These are phyloP conservation scores for Veloboletus limbatus DNA, from an alignment of 1,284 basidiomycete genomes.

Conservation along the genomic window DNA sequence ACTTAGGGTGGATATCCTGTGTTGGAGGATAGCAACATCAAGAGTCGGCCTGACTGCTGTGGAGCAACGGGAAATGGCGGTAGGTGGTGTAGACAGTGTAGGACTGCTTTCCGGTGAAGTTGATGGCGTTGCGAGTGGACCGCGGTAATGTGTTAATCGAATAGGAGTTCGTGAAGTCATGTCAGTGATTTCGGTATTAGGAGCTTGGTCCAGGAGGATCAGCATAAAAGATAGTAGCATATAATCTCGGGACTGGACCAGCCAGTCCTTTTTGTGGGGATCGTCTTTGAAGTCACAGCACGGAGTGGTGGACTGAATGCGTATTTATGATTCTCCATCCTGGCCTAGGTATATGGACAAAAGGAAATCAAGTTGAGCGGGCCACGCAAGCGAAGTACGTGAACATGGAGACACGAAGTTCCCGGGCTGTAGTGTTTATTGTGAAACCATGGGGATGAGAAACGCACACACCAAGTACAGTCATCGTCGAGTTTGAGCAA, in stretches of 20 bases:
- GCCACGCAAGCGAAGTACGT: constrained; percentile 16
- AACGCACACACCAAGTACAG: background rate
- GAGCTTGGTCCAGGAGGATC: constrained; percentile 13
- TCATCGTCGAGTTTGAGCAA: constrained; percentile 14
- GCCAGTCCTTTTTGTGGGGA: constrained; percentile 25
- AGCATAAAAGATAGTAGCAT: constrained; percentile 21
- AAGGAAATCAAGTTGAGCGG: constrained; percentile 14
- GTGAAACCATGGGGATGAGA: constrained; percentile 31
- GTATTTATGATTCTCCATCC: constrained; percentile 25
- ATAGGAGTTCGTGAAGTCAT: constrained; percentile 33
- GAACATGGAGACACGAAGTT: constrained; percentile 21
- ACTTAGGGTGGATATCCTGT: constrained; percentile 11
- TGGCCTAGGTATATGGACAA: constrained; percentile 19
- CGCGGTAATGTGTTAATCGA: constrained; percentile 27
- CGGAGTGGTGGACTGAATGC: background rate
- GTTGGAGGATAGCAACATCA: constrained; percentile 15
- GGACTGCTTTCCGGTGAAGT: constrained; percentile 22
- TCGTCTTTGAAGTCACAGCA: constrained; percentile 9
- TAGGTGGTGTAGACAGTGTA: constrained; percentile 19
- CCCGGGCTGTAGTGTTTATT: constrained; percentile 21
- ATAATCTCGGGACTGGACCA: constrained; percentile 29
- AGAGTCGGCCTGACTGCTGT: constrained; percentile 4
- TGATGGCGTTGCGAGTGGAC: constrained; percentile 30
- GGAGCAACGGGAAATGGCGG: constrained; percentile 12
- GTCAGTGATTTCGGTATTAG: constrained; percentile 19